These are phyloP conservation scores for Hordeum vulgare DNA, from an alignment of 176 grass and related monocot genomes.

Conservation along the genomic window DNA sequence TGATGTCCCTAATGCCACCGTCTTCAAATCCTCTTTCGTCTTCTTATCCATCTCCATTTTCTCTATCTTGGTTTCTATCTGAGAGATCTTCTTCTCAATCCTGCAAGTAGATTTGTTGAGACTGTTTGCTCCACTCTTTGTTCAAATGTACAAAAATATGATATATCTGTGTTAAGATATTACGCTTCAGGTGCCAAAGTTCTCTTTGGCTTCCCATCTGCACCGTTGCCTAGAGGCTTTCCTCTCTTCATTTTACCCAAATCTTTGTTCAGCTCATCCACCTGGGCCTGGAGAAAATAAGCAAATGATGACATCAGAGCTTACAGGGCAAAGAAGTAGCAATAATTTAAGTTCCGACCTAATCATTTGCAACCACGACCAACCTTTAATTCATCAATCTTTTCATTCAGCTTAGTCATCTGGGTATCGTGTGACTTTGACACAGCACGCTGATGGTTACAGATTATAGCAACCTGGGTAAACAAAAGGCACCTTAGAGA, in stretches of 20 bases:
- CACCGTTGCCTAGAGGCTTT: conserved; percentile 63
- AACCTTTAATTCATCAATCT: conserved; percentile 89
- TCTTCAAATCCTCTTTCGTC: conserved; percentile 92
- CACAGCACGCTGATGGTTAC: conserved; percentile 96
- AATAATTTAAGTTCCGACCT: neutral
- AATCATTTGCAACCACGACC: conserved; percentile 14
- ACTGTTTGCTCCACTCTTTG: neutral
- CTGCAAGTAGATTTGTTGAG: conserved; percentile 59
- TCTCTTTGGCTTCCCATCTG: conserved; percentile 84
- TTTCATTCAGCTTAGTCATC: conserved; percentile 87
- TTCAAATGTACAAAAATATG: conserved; percentile 11
- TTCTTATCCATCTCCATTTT: conserved; percentile 92
- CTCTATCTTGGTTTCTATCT: conserved; percentile 70
- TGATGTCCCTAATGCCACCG: conserved; percentile 85
- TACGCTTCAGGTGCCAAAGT: conserved; percentile 79
- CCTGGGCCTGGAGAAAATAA: conserved; percentile 44
- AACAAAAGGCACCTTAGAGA: neutral
- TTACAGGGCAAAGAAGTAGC: neutral
- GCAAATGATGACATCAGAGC: neutral
- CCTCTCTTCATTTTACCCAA: conserved; percentile 75
- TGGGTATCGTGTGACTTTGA: conserved; percentile 93
- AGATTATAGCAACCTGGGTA: conserved; percentile 92
- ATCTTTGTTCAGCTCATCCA: conserved; percentile 71
- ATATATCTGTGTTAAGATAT: conserved; percentile 12
- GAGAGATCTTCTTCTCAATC: conserved; percentile 66